Percentiles rank a stretch among this genome's conserved stretches.
phyloP scores from a whole-genome alignment of 2,329 filamentous ascomycete genomes.

The Acephala macrosclerotiorum region DNA sequence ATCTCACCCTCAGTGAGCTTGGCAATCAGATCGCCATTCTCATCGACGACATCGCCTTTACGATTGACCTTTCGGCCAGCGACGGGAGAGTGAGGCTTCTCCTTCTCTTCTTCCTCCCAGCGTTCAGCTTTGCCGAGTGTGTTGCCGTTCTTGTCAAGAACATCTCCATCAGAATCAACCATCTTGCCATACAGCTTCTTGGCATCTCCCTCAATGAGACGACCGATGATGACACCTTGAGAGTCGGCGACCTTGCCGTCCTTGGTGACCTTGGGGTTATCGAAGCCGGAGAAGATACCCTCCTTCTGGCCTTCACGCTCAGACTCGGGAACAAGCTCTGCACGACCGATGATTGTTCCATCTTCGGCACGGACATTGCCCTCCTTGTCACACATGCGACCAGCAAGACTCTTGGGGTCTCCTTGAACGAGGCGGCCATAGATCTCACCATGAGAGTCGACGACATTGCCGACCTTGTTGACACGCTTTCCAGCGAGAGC shows the following conservation, averaged over 20 bases:
- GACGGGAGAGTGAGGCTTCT: slow-evolving; percentile 60
- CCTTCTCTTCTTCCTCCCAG: slow-evolving; percentile 63
- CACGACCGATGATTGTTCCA: slow-evolving; percentile 73
- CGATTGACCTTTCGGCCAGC: slow-evolving; percentile 63
- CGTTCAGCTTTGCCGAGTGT: slow-evolving; percentile 64
- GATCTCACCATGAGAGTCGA: slow-evolving; percentile 61
- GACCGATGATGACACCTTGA: slow-evolving; percentile 75
- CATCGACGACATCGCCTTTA: slow-evolving; percentile 65
- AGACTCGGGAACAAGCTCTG: slow-evolving; percentile 71
- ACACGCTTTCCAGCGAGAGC: slow-evolving; percentile 73
- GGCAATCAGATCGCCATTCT: slow-evolving; percentile 66
- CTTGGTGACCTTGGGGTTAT: slow-evolving; percentile 70
- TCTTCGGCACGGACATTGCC: slow-evolving; percentile 76
- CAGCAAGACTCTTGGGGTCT: slow-evolving; percentile 66
- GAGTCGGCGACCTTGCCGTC: slow-evolving; percentile 73
- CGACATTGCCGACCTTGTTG: slow-evolving; percentile 72
- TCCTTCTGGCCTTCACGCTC: slow-evolving; percentile 70
- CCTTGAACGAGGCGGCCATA: slow-evolving; percentile 74
- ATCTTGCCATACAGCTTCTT: slow-evolving; percentile 76
- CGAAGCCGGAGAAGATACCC: slow-evolving; percentile 72
- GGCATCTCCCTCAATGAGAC: slow-evolving; percentile 72
- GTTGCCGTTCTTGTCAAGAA: slow-evolving; percentile 78
- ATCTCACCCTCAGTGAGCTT: slow-evolving; percentile 74
- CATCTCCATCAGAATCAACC: slow-evolving; percentile 84
- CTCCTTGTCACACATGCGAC: slow-evolving; percentile 74